phyloP scores from a whole-genome alignment of 2,329 filamentous ascomycete species.

The Hypoxylon sp. region DNA sequence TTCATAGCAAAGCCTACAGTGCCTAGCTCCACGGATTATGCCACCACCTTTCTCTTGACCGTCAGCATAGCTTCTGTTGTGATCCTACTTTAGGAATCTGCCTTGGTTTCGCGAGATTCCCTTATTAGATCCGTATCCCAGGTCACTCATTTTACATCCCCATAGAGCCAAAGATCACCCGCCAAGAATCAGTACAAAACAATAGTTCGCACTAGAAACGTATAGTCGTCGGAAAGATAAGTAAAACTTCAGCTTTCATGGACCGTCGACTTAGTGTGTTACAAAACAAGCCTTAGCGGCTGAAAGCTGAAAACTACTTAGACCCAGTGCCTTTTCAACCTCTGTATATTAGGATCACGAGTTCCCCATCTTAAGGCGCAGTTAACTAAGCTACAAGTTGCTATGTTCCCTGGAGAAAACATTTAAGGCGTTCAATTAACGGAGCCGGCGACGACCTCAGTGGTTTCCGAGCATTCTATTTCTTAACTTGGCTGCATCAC shows the following conservation, averaged over 20 bases:
- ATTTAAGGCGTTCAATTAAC: background rate
- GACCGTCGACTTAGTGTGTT: conserved; percentile 25
- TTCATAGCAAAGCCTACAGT: background rate
- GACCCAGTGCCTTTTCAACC: conserved; percentile 15
- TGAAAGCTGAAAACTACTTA: conserved; percentile 39
- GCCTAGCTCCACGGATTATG: background rate
- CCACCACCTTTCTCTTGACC: background rate
- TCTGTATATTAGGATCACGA: conserved; percentile 25
- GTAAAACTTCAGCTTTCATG: conserved; percentile 28
- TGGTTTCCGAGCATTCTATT: conserved; percentile 10
- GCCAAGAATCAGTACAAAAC: conserved; percentile 22
- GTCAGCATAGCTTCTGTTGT: background rate
- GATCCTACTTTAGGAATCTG: conserved; percentile 1
- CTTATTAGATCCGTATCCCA: conserved; percentile 2
- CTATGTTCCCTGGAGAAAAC: background rate
- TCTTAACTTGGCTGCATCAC: background rate
- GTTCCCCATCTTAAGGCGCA: conserved; percentile 16
- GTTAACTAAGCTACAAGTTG: conserved; percentile 22
- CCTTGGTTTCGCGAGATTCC: background rate
- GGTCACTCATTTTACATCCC: conserved; percentile 15
- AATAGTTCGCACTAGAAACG: conserved; percentile 28
- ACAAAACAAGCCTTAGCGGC: conserved; percentile 32
- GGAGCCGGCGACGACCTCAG: background rate
- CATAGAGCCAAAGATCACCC: conserved; percentile 13
- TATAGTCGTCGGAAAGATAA: conserved; percentile 21